Evolutionary conservation across 805 yeast genomes (phyloP).

Genomic region (Schwanniomyces vanrijiae): DNA sequence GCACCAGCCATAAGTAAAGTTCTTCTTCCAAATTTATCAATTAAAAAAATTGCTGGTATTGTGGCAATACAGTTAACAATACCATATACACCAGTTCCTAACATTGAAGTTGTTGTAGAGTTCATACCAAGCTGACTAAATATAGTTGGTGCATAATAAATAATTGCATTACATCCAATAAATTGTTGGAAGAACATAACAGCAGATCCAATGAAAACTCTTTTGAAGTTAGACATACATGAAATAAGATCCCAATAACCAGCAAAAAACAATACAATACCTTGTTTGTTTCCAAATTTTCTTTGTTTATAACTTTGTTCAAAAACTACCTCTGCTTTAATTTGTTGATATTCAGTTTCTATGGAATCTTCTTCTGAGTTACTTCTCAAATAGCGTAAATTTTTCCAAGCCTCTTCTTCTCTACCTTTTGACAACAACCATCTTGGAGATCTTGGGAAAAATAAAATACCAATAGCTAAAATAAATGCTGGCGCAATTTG

Average conservation of each 20-base stretch:
- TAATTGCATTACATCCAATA: slow-evolving; percentile 34
- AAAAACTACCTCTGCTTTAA: slow-evolving; percentile 14
- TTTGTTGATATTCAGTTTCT: slow-evolving; percentile 15
- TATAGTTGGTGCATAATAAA: slow-evolving; percentile 35
- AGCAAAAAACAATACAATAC: slow-evolving; percentile 6
- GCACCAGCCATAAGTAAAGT: slow-evolving; percentile 33
- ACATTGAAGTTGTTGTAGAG: slow-evolving; percentile 21
- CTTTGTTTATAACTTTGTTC: slow-evolving; percentile 9
- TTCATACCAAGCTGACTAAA: slow-evolving; percentile 28
- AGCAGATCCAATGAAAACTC: slow-evolving; percentile 31
- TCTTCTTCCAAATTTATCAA: slow-evolving; percentile 36
- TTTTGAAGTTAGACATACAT: slow-evolving; percentile 25
- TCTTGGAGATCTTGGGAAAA: slow-evolving; percentile 55
- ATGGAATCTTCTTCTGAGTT: slow-evolving; percentile 14
- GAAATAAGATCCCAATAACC: slow-evolving; percentile 11
- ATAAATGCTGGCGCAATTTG: slow-evolving; percentile 50
- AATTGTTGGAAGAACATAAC: slow-evolving; percentile 32
- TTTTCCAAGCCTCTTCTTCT: slow-evolving; percentile 46
- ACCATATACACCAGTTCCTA: slow-evolving; percentile 30
- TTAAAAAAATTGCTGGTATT: slow-evolving; percentile 31
- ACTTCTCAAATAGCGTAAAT: slow-evolving; percentile 17
- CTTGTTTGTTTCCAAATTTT: slow-evolving; percentile 10
- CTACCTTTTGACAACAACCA: slow-evolving; percentile 53
- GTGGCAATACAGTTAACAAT: slow-evolving; percentile 32
- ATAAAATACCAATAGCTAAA: slow-evolving; percentile 38